Evolutionary conservation across 495 filamentous ascomycete genomes (phyloP), one percentile per base, ranked within the genome.

Genomic region (Aspergillus nanangensis): DNA sequence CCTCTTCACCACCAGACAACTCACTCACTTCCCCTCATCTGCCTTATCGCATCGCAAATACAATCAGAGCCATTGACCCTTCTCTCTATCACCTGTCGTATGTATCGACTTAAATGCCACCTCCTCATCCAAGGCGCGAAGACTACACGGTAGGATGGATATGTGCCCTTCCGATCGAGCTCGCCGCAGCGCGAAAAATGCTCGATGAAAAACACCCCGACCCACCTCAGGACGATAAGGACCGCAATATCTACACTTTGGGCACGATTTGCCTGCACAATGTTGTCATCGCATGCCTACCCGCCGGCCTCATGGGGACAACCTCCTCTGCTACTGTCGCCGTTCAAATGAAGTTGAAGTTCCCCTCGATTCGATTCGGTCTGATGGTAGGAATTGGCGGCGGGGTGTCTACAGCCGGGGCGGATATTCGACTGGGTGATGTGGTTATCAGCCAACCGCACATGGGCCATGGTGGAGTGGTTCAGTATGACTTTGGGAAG

Each of bases 341-440:
- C 9, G 53, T 37, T 14, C 35, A 64, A n/a, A 55, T 73, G 65
- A 27, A 47, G 5, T 36, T 42, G 4, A 69, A 31, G 18, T 79
- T 77, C 45, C 52, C 55, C 4, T 55, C 56, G 5, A 40, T 78
- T 13, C 48, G 65, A n/a, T 52, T 74, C 38, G 46, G 62, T 21
- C 53, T 78, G n/a, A 71, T 78, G 58, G 71, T 80, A 5, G 74
- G 72, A 10, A 72, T 75, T 33, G 71, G 63, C 7, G 71, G 70
- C 10, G 72, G 67, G 2, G 58, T 63, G 4, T 67, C 70, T 13
- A 65, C 37, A 25, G 11, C 23, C 8, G 47, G 53, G 29, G 36
- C 5, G 3, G 47, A 43, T 27, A 62, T 77, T 7, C 65, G 62
- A 11, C 61, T 76, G 5, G 72, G 72, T 5, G 72, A 73, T 48